Evolutionary conservation across 805 yeast species (phyloP), one percentile per base, ranked within the genome.

Genomic region (Schwanniomyces yamadae): DNA sequence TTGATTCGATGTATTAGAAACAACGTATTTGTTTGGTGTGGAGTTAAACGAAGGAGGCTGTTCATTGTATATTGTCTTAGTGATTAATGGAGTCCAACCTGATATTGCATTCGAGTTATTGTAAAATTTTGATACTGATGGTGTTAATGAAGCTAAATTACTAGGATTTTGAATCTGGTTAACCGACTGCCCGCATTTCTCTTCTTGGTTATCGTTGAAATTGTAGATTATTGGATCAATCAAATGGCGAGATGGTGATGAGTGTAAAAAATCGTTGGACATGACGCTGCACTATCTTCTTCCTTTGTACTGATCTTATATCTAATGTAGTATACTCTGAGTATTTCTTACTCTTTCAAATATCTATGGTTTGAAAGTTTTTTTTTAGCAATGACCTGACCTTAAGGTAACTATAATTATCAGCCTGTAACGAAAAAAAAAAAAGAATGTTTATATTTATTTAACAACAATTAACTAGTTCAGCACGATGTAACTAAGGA

Each of bases 11-110:
- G 31, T 27, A 19, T 40, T 39, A 14, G 30, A 23, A 5, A 30
- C 30, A n/a, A 30, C 28, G 34, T 53, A 47, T 37, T 51, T 58
- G 44, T 59, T 58, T 9, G 73, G 73, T 9, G 73, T 66, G 13
- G 68, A 52, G 35, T 57, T 62, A 41, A 55, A 55, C 12, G 61
- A 51, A 25, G 59, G 40, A 18, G 63, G 39, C 34, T 57, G 61
- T 27, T 66, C 72, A 36, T 55, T 61, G 39, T 43, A 55, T 36
- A 62, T 47, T 5, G 71, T 65, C 27, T 65, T 63, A 2, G 65
- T 54, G 5, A 67, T 62, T 16, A 66, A 44, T 14, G 74, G 74
- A 6, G 74, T 67, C 73, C 73, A 68, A 2, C 71, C 71, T 4
- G 69, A 49, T 24, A 53, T 30, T n/a, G 39, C 39, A 8, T 51